Evolutionary conservation across 768 basidiomycete species (phyloP).

Genomic region (Phanerochaete sordida): DNA sequence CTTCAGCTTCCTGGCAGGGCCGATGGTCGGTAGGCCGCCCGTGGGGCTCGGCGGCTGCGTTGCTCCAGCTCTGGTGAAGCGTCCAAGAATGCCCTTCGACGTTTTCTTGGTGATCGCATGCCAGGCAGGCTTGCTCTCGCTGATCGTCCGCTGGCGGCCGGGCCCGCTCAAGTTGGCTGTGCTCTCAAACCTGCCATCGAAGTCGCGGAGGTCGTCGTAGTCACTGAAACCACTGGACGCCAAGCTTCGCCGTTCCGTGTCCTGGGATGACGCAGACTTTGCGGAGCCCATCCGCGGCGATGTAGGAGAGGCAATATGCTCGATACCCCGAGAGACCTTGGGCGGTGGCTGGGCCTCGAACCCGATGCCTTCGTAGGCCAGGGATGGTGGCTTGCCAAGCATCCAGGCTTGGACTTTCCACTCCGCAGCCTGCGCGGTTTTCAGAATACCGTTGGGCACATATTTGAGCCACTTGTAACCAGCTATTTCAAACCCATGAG

Average conservation of each 20-base stretch:
- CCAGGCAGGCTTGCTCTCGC: conserved; percentile 26
- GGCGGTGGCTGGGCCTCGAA: conserved; percentile 45
- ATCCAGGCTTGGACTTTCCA: conserved; percentile 98
- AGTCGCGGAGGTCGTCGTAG: conserved; percentile 85
- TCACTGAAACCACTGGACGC: conserved; percentile 75
- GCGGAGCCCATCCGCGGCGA: conserved; percentile 28
- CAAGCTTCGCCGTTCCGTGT: conserved; percentile 61
- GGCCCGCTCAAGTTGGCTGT: conserved; percentile 62
- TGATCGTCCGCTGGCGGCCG: conserved; percentile 25
- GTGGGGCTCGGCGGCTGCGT: conserved; percentile 41
- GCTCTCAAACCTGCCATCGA: conserved; percentile 84
- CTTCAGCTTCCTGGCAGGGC: conserved; percentile 55
- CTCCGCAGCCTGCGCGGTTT: conserved; percentile 94
- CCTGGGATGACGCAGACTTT: conserved; percentile 29
- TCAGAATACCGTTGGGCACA: conserved; percentile 88
- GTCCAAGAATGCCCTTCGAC: conserved; percentile 65
- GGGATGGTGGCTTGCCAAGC: conserved; percentile 90
- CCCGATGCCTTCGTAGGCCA: conserved; percentile 83
- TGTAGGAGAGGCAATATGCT: background rate
- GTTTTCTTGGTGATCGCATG: conserved; percentile 56
- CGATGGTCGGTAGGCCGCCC: conserved; percentile 20
- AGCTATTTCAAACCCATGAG: conserved; percentile 34
- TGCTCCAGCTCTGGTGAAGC: conserved; percentile 48
- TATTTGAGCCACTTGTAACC: conserved; percentile 98
- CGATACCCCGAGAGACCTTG: background rate